phyloP scores from a whole-genome alignment of 371 early-diverging fungal species.

The Nematocida homosporus region DNA sequence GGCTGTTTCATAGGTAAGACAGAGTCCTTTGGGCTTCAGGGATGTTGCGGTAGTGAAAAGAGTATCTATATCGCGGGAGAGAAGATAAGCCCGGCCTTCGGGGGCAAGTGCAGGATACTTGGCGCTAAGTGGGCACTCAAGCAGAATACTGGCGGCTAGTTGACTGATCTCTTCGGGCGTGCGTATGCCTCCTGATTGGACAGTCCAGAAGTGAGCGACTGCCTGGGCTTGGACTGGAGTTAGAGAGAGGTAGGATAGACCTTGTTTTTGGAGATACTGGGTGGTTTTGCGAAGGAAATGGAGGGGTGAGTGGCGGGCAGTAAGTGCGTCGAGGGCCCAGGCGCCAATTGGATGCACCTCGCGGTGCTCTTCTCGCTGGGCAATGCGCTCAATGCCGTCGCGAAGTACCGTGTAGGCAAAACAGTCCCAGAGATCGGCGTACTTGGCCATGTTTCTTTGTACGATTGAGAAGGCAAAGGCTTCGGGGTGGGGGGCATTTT shows the following conservation, averaged over 20 bases:
- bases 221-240: constrained; percentile 28
- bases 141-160: background rate
- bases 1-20: background rate
- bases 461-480: constrained; percentile 45
- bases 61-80: background rate
- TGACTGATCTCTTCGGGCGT: background rate
- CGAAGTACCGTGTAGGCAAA: constrained; percentile 45
- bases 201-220: constrained; percentile 15
- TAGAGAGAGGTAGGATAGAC: constrained; percentile 30
- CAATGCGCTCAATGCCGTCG: constrained; percentile 39
- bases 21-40: constrained; percentile 2
- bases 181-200: background rate
- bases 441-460: constrained; percentile 40
- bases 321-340: background rate
- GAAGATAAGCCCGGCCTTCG: background rate
- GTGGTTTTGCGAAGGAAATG: background rate
- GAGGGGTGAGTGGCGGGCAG: background rate
- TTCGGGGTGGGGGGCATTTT: constrained; percentile 16
- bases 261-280: background rate
- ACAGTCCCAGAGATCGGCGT: constrained; percentile 55
- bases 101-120: background rate
- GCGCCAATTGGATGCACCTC: constrained; percentile 19
- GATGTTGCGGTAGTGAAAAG: background rate
- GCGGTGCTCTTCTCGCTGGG: constrained; percentile 13
- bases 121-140: background rate